Conservation (phyloP, 352 stramenopile species). For the Plasmopara muralis region DNA sequence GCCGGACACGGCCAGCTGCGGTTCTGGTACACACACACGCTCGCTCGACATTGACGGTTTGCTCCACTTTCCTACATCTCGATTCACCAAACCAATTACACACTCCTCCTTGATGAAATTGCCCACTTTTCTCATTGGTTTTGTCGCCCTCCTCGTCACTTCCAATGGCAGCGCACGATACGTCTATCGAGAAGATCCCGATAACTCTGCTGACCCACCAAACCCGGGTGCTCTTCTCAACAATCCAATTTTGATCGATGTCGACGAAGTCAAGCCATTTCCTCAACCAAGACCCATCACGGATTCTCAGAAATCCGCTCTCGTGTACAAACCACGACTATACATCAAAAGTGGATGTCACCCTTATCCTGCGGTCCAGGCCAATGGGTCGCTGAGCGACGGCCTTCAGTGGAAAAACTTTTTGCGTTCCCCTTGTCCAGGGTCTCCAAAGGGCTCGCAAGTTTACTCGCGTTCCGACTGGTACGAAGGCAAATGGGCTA, state of each 20-base stretch:
- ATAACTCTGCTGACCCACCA: neutral
- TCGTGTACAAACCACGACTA: constrained; percentile 6
- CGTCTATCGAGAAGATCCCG: neutral
- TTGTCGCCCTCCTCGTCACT: neutral
- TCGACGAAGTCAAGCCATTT: constrained; percentile 16
- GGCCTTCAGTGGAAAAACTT: constrained; percentile 12
- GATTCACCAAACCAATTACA: too few relatives aligned
- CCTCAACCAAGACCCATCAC: constrained; percentile 6
- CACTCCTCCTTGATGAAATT: too few relatives aligned
- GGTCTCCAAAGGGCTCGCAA: constrained; percentile 10
- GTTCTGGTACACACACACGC: too few relatives aligned
- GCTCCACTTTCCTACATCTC: too few relatives aligned
- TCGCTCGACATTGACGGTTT: too few relatives aligned
- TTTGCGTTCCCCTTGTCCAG: constrained; percentile 7
- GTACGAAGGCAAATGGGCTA: constrained; percentile 3
- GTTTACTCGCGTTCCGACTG: constrained; percentile 12
- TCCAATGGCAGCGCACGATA: neutral
- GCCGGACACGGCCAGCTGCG: too few relatives aligned
- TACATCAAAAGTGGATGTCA: constrained; percentile 13
- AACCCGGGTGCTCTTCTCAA: neutral
- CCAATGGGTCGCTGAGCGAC: constrained; percentile 1
- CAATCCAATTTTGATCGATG: constrained; percentile 1
- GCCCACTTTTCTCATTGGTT: too few relatives aligned
- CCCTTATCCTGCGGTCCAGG: constrained; percentile 13
- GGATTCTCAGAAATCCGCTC: constrained; percentile 9